Percentiles rank a stretch among this genome's conserved stretches.
Conservation (phyloP, 2,329 filamentous ascomycete genomes). For the Aureobasidium mangrovei region DNA sequence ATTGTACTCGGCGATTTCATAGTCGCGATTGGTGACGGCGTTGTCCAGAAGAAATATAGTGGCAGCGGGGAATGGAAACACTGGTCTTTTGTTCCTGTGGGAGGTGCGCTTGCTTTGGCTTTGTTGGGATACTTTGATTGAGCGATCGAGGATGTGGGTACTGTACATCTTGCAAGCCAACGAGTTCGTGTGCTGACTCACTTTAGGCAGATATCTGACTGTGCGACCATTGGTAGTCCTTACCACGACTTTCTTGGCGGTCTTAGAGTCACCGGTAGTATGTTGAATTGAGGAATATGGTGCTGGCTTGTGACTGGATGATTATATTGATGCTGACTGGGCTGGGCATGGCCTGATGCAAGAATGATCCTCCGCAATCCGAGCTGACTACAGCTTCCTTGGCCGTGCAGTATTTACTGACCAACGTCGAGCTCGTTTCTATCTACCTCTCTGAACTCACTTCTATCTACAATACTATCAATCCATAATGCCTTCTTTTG, state of each 20-base stretch:
- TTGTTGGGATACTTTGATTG: conserved; percentile 2
- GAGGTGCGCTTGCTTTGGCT: neutral
- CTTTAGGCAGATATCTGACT: neutral
- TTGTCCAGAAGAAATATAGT: neutral
- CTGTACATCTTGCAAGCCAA: neutral
- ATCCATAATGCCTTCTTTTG: conserved; percentile 17
- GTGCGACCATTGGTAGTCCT: neutral
- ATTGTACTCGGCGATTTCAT: neutral
- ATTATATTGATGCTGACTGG: neutral
- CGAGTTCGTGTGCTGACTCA: neutral
- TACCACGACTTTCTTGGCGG: neutral
- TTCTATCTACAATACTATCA: neutral
- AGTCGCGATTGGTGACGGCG: neutral
- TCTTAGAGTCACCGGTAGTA: neutral
- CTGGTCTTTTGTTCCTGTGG: neutral
- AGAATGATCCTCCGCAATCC: too few species aligned
- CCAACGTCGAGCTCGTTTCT: neutral
- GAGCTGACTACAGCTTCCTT: neutral
- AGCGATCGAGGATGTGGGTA: neutral
- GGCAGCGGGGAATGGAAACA: conserved; percentile 5
- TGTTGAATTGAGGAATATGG: neutral
- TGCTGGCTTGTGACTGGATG: neutral
- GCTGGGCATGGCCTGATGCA: too few species aligned
- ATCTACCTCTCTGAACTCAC: neutral
- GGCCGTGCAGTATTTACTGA: neutral